Conservation (phyloP, 2,329 filamentous ascomycete species). For the Colletotrichum karsti region DNA sequence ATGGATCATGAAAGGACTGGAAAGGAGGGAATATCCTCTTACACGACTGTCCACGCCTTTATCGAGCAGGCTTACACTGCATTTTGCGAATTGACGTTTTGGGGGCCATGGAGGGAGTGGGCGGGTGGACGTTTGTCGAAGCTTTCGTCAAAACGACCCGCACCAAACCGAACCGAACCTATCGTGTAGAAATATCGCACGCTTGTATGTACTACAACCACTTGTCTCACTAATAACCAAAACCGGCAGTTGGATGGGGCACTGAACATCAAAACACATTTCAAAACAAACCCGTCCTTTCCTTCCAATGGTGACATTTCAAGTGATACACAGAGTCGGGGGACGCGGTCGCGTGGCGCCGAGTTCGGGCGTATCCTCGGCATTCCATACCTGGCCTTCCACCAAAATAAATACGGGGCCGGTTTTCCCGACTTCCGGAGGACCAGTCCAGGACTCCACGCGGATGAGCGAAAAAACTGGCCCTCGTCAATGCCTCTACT, state of each 20-base stretch:
- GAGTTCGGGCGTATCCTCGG: slow-evolving; percentile 8
- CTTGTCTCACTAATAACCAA: slow-evolving; percentile 30
- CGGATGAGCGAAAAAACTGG: neutral
- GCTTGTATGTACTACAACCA: slow-evolving; percentile 28
- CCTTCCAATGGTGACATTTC: neutral
- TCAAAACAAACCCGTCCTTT: neutral
- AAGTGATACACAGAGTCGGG: neutral
- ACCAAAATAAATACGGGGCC: neutral
- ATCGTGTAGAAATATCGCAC: slow-evolving; percentile 28
- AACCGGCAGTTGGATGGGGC: slow-evolving; percentile 28
- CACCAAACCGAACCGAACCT: neutral
- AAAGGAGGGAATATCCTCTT: neutral
- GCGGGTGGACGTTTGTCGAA: neutral
- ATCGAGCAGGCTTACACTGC: slow-evolving; percentile 7
- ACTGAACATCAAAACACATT: neutral
- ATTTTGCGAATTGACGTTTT: slow-evolving; percentile 13
- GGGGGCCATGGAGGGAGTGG: neutral
- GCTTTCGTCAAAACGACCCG: neutral
- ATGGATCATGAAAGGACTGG: slow-evolving; percentile 28
- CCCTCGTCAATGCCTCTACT: neutral
- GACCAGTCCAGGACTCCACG: no score
- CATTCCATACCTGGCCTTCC: neutral
- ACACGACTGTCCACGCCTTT: neutral
- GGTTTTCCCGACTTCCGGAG: neutral
- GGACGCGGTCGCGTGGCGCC: neutral